Percentiles rank a stretch among this genome's conserved stretches.
These are phyloP conservation scores for Citrullus amarus DNA, from an alignment of 306 rosid genomes.

Conservation along the genomic window DNA sequence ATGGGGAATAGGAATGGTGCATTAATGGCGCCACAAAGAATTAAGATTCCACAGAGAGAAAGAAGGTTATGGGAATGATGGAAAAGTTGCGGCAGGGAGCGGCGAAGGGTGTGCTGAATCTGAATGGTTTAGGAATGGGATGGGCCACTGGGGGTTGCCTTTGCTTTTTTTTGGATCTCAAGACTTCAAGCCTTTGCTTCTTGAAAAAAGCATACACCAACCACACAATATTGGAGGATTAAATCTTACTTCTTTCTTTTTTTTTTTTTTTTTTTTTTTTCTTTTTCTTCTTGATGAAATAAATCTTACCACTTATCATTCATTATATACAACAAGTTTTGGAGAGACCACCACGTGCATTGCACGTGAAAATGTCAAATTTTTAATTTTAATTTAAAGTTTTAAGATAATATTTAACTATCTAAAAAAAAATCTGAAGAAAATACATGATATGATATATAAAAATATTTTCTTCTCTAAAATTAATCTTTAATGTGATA, in stretches of 20 bases:
- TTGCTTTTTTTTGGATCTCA: background rate
- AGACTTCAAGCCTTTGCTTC: background rate
- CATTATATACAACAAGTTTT: too few relatives aligned
- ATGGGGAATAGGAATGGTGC: background rate
- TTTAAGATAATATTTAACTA: too few relatives aligned
- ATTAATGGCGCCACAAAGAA: background rate
- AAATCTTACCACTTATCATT: too few relatives aligned
- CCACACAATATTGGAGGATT: background rate
- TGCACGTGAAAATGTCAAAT: too few relatives aligned
- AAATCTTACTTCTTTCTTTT: background rate
- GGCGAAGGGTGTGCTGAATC: background rate
- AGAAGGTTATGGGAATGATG: background rate
- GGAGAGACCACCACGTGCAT: too few relatives aligned
- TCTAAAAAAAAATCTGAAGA: too few relatives aligned
- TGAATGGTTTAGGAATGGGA: background rate
- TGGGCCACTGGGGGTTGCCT: background rate
- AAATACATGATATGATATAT: too few relatives aligned
- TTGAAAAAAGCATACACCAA: background rate
- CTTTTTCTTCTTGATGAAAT: too few relatives aligned
- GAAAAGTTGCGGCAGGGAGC: background rate
- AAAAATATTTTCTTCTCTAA: too few relatives aligned
- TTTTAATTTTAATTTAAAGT: too few relatives aligned
- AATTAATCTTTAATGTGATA: too few relatives aligned
- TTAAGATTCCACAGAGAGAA: background rate
- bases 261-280: too few relatives aligned